Evolutionary conservation across 2,329 filamentous ascomycete genomes (phyloP).

Genomic region (Seiridium unicorne): DNA sequence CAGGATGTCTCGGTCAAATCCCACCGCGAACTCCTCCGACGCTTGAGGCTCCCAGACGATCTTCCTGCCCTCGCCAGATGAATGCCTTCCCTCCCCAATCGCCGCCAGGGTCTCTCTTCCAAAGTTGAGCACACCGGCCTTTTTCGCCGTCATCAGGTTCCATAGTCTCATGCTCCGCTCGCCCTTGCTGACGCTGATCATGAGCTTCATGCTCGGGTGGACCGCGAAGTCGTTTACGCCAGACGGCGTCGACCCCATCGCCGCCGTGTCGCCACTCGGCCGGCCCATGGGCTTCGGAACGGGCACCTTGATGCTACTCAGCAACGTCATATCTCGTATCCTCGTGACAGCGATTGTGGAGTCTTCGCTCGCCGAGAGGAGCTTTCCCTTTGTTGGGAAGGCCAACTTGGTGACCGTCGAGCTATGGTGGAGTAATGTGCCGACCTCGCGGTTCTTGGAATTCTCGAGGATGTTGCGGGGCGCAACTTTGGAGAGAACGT

Average conservation of each 20-base stretch:
- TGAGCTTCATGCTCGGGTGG: constrained; percentile 93
- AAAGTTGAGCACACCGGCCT: constrained; percentile 90
- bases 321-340: constrained; percentile 83
- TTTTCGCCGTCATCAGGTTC: constrained; percentile 96
- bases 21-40: constrained; percentile 80
- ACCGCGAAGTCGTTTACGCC: constrained; percentile 95
- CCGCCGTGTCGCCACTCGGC: constrained; percentile 87
- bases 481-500: constrained; percentile 64
- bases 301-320: constrained; percentile 87
- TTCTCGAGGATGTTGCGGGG: constrained; percentile 79
- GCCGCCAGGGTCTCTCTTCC: constrained; percentile 68
- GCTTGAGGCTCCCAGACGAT: constrained; percentile 73
- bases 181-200: constrained; percentile 88
- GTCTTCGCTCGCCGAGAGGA: constrained; percentile 86
- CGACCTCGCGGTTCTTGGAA: constrained; percentile 82
- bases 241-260: constrained; percentile 74
- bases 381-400: constrained; percentile 84
- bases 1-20: constrained; percentile 80
- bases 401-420: constrained; percentile 75
- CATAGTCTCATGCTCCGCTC: constrained; percentile 91
- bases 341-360: constrained; percentile 86
- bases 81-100: constrained; percentile 73
- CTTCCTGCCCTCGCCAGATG: constrained; percentile 76
- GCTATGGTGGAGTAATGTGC: constrained; percentile 81
- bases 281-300: constrained; percentile 76